phyloP scores from a whole-genome alignment of 2,329 filamentous ascomycete genomes.

The Lizonia empirigonia region DNA sequence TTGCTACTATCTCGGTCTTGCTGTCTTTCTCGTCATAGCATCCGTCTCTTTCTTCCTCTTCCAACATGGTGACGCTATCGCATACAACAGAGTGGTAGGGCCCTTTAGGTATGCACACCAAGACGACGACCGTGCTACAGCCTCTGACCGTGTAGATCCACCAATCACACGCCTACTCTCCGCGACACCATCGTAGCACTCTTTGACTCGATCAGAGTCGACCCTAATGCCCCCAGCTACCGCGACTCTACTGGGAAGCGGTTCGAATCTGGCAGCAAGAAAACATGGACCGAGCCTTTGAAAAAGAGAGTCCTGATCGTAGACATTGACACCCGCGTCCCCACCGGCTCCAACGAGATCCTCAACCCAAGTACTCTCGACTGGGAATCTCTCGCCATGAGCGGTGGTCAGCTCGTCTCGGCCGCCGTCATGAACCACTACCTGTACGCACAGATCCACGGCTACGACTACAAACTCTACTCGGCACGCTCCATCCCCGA shows the following conservation, averaged over 20 bases:
- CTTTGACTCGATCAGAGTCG: slow-evolving; percentile 25
- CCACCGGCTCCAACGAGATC: slow-evolving; percentile 36
- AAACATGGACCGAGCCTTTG: slow-evolving; percentile 31
- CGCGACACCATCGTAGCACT: slow-evolving; percentile 23
- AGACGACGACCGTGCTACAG: background rate
- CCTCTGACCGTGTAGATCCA: background rate
- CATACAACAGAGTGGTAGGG: slow-evolving; percentile 9
- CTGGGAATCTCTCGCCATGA: slow-evolving; percentile 15
- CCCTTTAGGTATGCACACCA: slow-evolving; percentile 11
- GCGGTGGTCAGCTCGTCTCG: slow-evolving; percentile 39
- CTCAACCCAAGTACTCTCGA: slow-evolving; percentile 49
- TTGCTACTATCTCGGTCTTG: slow-evolving; percentile 17
- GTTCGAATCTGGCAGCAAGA: slow-evolving; percentile 9
- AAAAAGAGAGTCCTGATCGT: slow-evolving; percentile 34
- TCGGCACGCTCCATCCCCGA: slow-evolving; percentile 45
- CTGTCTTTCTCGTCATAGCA: slow-evolving; percentile 17
- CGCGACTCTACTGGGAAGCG: slow-evolving; percentile 20
- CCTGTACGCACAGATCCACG: slow-evolving; percentile 36
- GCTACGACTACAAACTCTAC: slow-evolving; percentile 55
- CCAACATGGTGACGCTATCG: slow-evolving; percentile 5
- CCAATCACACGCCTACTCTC: slow-evolving; percentile 8
- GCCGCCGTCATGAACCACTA: slow-evolving; percentile 22
- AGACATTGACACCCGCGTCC: slow-evolving; percentile 42
- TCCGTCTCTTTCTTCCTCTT: slow-evolving; percentile 21
- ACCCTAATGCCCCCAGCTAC: slow-evolving; percentile 16